Evolutionary conservation across 2,329 filamentous ascomycete species (phyloP).

Genomic region (Ilyonectria robusta): DNA sequence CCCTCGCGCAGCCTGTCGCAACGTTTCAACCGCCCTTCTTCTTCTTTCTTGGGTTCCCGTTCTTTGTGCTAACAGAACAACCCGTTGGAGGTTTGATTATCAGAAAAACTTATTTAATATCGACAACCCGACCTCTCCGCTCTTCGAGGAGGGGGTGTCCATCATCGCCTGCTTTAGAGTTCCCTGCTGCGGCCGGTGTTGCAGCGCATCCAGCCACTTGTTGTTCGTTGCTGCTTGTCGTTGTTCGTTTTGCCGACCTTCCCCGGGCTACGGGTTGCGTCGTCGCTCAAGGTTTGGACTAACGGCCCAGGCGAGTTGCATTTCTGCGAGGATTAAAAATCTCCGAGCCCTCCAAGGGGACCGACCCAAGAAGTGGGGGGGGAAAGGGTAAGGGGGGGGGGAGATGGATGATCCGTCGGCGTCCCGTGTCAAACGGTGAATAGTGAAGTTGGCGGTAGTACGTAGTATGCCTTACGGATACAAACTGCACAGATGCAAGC

Average conservation of each 20-base stretch:
- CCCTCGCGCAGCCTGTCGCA: not conserved
- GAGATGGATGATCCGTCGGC: too few species aligned
- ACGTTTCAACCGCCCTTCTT: slow-evolving; percentile 1
- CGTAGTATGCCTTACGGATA: too few species aligned
- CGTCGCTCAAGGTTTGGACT: not conserved
- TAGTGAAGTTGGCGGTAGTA: too few species aligned
- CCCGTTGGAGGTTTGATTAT: too few species aligned
- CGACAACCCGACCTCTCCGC: not conserved
- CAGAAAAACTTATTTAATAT: too few species aligned
- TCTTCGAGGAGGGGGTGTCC: too few species aligned
- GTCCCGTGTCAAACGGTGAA: too few species aligned
- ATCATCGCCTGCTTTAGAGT: slow-evolving; percentile 10
- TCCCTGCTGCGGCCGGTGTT: slow-evolving; percentile 6
- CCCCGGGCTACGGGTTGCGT: not conserved
- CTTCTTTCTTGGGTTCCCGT: too few species aligned
- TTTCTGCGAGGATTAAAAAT: slow-evolving; percentile 8
- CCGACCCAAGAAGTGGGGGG: not conserved
- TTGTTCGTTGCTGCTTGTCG: not conserved
- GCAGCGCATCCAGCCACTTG: not conserved
- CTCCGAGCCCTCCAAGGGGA: slow-evolving; percentile 1
- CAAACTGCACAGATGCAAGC: too few species aligned
- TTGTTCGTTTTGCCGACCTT: not conserved
- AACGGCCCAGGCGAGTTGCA: not conserved
- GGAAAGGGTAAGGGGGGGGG: not conserved
- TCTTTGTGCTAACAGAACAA: too few species aligned